A percentile compares a stretch with the other conserved stretches of the same genome.
Evolutionary conservation across 73 alveolate genomes (phyloP).

Genomic region (Tetrahymena borealis): DNA sequence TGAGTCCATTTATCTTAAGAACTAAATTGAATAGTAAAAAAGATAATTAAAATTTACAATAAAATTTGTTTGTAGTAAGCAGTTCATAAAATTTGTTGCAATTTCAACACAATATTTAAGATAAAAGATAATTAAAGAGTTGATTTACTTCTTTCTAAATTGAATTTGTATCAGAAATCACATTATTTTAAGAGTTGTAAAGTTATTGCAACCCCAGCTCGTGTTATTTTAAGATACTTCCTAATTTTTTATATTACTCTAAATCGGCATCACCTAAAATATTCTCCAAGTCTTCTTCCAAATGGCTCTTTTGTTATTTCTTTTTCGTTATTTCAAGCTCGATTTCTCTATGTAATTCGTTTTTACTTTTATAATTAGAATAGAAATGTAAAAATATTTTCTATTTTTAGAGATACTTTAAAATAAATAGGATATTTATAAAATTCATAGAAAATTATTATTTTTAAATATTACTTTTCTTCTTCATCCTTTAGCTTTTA

Average conservation of each 20-base stretch:
- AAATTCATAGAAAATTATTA: no score
- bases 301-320: conserved; percentile 23
- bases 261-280: conserved; percentile 46
- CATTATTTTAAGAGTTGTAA: background rate
- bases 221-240: background rate
- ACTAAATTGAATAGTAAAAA: background rate
- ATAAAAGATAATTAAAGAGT: no score
- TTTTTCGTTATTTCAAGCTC: conserved; percentile 41
- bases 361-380: conserved; percentile 20
- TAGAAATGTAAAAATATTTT: background rate
- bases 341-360: conserved; percentile 11
- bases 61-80: background rate
- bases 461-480: conserved; percentile 26
- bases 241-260: conserved; percentile 17
- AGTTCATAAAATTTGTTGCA: no score
- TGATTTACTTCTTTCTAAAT: background rate
- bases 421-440: no score
- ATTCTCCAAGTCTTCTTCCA: conserved; percentile 38
- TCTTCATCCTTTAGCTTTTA: conserved; percentile 34
- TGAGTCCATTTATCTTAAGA: conserved; percentile 6
- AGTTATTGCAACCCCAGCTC: background rate
- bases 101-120: no score
- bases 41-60: no score
- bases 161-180: background rate
- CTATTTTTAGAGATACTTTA: no score